Conservation (phyloP, 805 yeast species). For the Saccharomycopsis microspora region DNA sequence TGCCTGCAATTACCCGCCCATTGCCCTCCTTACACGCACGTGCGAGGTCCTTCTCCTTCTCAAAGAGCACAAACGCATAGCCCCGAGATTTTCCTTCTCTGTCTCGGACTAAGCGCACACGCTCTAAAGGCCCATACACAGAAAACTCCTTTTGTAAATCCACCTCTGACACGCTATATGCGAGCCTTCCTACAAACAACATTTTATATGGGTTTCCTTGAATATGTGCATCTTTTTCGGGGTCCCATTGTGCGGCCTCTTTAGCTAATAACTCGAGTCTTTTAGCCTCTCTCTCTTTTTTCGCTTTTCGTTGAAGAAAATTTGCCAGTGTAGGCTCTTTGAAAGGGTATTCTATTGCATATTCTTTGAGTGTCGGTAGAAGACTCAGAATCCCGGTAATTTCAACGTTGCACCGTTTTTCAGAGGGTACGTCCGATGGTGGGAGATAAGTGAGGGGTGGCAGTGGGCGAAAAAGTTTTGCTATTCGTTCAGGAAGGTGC, state of each 20-base stretch:
- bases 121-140: conserved; percentile 62
- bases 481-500: conserved; percentile 26
- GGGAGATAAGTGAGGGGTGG: conserved; percentile 34
- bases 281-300: conserved; percentile 16
- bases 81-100: conserved; percentile 55
- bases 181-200: conserved; percentile 64
- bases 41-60: conserved; percentile 46
- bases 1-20: conserved; percentile 36
- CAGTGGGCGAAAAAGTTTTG: conserved; percentile 41
- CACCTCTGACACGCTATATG: conserved; percentile 50
- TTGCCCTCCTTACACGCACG: conserved; percentile 51
- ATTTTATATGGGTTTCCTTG: conserved; percentile 70
- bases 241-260: conserved; percentile 32
- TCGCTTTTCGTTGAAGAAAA: conserved; percentile 19
- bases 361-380: conserved; percentile 19
- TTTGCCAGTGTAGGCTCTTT: conserved; percentile 22
- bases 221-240: conserved; percentile 43
- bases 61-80: conserved; percentile 73
- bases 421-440: conserved; percentile 37
- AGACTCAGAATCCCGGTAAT: conserved; percentile 32
- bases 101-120: conserved; percentile 44
- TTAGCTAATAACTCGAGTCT: neutral
- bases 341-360: conserved; percentile 21
- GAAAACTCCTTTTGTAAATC: conserved; percentile 55
- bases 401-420: conserved; percentile 29